Conservation (phyloP, 768 basidiomycete genomes). For the Mycena albidolilacea region DNA sequence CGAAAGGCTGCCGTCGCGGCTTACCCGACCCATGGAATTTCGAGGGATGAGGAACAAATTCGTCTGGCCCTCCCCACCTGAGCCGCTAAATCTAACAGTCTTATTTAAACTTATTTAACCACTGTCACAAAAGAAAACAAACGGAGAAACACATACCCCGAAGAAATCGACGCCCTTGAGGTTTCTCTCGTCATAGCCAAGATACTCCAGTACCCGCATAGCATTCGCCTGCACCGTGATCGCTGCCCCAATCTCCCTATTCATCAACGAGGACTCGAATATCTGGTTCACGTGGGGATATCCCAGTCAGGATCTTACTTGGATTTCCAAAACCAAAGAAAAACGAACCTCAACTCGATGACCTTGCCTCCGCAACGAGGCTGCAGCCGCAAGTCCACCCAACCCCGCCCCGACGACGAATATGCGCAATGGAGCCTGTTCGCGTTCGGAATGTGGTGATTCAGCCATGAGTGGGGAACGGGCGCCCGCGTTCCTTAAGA, state of each 20-base stretch:
- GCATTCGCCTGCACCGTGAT: constrained; percentile 35
- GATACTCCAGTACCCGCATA: constrained; percentile 30
- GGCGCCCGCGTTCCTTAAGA: neutral
- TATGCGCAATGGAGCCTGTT: constrained; percentile 20
- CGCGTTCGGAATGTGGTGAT: neutral
- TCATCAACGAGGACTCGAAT: constrained; percentile 18
- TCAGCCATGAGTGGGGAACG: constrained; percentile 8
- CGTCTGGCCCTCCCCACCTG: constrained; percentile 24
- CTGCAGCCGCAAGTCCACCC: constrained; percentile 33
- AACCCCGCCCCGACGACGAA: constrained; percentile 32
- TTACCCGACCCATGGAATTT: constrained; percentile 20
- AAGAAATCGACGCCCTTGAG: constrained; percentile 31
- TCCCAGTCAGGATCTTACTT: constrained; percentile 22
- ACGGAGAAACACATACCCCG: constrained; percentile 15
- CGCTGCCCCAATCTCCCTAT: constrained; percentile 33
- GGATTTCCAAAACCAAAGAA: neutral
- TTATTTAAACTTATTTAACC: neutral
- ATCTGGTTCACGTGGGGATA: no score
- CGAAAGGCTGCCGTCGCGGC: neutral
- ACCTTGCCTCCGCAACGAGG: constrained; percentile 28
- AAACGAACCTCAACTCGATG: constrained; percentile 32
- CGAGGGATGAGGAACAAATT: constrained; percentile 1
- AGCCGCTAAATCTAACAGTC: constrained; percentile 25
- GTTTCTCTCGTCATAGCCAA: constrained; percentile 27
- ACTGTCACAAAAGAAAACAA: no score